Evolutionary conservation across 139 green algal genomes (phyloP).

Genomic region (Asterochloris sp.): DNA sequence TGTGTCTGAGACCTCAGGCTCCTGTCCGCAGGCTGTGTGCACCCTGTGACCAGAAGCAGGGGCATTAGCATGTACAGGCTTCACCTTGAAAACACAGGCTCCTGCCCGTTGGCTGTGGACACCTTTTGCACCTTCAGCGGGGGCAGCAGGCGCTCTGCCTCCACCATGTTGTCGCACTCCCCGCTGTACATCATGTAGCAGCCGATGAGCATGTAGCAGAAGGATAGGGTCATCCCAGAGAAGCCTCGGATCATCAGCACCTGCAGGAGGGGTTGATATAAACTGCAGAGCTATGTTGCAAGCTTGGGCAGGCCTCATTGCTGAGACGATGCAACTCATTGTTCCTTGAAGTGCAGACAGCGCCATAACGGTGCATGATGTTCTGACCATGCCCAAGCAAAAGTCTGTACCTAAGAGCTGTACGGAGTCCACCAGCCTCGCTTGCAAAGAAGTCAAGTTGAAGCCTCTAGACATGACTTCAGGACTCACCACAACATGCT

Average conservation of each 20-base stretch:
- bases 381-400: not conserved
- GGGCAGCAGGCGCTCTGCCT: not conserved
- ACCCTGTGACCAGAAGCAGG: too few relatives aligned
- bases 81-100: not conserved
- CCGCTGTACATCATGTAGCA: conserved; percentile 13
- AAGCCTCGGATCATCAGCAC: conserved; percentile 8
- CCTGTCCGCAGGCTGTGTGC: too few relatives aligned
- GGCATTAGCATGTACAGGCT: not conserved
- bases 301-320: not conserved
- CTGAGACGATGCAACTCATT: not conserved
- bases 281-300: not conserved
- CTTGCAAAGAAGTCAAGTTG: not conserved
- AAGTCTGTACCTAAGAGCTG: not conserved
- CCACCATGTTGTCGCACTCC: conserved; percentile 4
- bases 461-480: not conserved
- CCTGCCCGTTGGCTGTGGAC: not conserved
- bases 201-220: not conserved
- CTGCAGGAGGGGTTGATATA: not conserved
- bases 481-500: conserved; percentile 33
- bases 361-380: not conserved
- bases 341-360: not conserved
- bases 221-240: conserved; percentile 5
- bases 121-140: not conserved
- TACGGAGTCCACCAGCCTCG: not conserved
- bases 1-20: too few relatives aligned